A percentile compares a stretch with the other conserved stretches of the same genome.
These are phyloP conservation scores for Xylariomycetidae sp. DNA, from an alignment of 2,329 filamentous ascomycete species.

Conservation along the genomic window DNA sequence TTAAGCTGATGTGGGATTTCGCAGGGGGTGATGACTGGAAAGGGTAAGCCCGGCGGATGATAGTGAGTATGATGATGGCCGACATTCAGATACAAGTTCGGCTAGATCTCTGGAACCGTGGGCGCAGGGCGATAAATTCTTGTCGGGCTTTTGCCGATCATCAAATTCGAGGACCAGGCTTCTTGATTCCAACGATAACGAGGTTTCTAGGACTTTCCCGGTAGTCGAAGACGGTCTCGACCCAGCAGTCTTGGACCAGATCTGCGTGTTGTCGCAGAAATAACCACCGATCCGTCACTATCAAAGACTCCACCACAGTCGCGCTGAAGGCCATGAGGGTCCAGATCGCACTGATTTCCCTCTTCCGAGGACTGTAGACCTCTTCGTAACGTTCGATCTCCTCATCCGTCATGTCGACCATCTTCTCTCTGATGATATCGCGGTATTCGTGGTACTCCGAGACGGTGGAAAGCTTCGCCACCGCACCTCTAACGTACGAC, in stretches of 20 bases:
- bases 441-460: slow-evolving; percentile 51
- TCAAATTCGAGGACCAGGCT: slow-evolving; percentile 19
- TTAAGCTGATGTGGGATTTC: too few relatives aligned
- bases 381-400: slow-evolving; percentile 69
- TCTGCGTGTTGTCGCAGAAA: slow-evolving; percentile 75
- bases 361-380: slow-evolving; percentile 61
- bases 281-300: slow-evolving; percentile 85
- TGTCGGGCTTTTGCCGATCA: slow-evolving; percentile 6
- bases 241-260: slow-evolving; percentile 73
- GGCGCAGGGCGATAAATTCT: too few relatives aligned
- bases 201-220: slow-evolving; percentile 80
- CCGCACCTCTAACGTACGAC: slow-evolving; percentile 74
- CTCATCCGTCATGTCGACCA: slow-evolving; percentile 66
- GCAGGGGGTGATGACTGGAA: too few relatives aligned
- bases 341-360: slow-evolving; percentile 85
- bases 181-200: slow-evolving; percentile 88
- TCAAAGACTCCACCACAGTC: slow-evolving; percentile 79
- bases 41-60: too few relatives aligned
- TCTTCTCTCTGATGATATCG: slow-evolving; percentile 57
- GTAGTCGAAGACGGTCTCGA: slow-evolving; percentile 91
- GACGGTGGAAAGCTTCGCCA: slow-evolving; percentile 65
- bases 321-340: slow-evolving; percentile 95
- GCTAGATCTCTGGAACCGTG: too few relatives aligned
- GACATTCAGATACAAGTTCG: too few relatives aligned
- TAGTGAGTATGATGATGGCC: too few relatives aligned